A percentile compares a stretch with the other conserved stretches of the same genome.
Evolutionary conservation across 148 eudicot species (phyloP).

Genomic region (Salicornia ramosissima): DNA sequence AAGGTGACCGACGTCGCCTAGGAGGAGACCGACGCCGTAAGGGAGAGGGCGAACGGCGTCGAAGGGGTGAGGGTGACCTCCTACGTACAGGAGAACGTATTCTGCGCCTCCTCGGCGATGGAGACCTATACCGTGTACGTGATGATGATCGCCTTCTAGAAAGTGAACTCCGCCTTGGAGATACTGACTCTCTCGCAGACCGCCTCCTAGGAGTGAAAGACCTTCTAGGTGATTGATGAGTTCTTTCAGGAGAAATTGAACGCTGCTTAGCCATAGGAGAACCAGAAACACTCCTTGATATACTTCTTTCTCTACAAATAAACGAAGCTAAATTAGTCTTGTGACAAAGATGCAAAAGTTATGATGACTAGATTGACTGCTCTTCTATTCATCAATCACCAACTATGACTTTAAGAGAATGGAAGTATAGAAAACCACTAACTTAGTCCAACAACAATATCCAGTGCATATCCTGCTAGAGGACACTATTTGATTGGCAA

Average conservation of each 20-base stretch:
- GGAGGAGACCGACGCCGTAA: slow-evolving; percentile 30
- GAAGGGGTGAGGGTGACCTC: slow-evolving; percentile 34
- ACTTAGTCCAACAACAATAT: neutral
- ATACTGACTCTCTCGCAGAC: slow-evolving; percentile 36
- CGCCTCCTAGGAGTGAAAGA: slow-evolving; percentile 57
- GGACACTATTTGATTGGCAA: neutral
- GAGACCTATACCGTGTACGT: slow-evolving; percentile 36
- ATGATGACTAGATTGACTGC: neutral
- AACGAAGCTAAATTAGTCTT: neutral
- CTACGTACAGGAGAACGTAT: slow-evolving; percentile 31
- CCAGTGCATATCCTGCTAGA: neutral
- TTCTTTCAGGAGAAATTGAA: slow-evolving; percentile 55
- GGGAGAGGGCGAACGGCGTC: slow-evolving; percentile 29
- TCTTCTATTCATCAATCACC: neutral
- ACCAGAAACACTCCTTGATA: slow-evolving; percentile 57
- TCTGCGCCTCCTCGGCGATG: slow-evolving; percentile 38
- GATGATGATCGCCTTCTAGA: slow-evolving; percentile 40
- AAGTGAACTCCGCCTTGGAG: slow-evolving; percentile 34
- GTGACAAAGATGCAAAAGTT: neutral
- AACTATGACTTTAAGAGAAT: too few species aligned
- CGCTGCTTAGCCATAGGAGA: slow-evolving; percentile 51
- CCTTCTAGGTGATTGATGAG: slow-evolving; percentile 36
- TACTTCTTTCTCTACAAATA: slow-evolving; percentile 45
- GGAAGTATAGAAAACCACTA: neutral
- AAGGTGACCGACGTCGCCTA: slow-evolving; percentile 17